Percentiles rank a stretch among this genome's conserved stretches.
Conservation (phyloP, 2,329 filamentous ascomycete genomes). For the Pseudocercospora cruenta region DNA sequence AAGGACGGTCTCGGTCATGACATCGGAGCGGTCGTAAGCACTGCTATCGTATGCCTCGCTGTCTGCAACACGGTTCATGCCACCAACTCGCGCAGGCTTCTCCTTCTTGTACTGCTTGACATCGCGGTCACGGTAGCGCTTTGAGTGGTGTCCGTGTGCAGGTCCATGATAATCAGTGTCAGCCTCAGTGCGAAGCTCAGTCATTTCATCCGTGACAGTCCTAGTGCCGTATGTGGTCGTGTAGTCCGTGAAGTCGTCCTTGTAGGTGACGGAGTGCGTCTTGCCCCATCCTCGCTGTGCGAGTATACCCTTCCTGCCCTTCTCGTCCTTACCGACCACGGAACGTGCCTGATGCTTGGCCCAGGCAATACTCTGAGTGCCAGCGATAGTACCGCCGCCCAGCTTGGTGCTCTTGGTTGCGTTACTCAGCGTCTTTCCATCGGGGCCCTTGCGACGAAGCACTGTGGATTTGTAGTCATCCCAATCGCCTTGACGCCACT, state of each 20-base stretch:
- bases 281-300: conserved; percentile 46
- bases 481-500: conserved; percentile 86
- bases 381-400: conserved; percentile 76
- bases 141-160: conserved; percentile 42
- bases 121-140: conserved; percentile 62
- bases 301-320: conserved; percentile 43
- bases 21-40: conserved; percentile 65
- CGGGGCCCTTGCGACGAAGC: conserved; percentile 81
- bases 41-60: conserved; percentile 80
- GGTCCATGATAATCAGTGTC: conserved; percentile 27
- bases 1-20: conserved; percentile 49
- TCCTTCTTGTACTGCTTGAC: conserved; percentile 85
- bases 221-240: conserved; percentile 28
- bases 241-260: conserved; percentile 47
- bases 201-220: conserved; percentile 38
- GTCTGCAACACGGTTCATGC: conserved; percentile 81
- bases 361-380: conserved; percentile 62
- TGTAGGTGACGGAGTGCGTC: conserved; percentile 48
- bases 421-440: conserved; percentile 81
- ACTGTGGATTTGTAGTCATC: conserved; percentile 98
- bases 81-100: conserved; percentile 82
- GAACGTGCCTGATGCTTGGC: conserved; percentile 40
- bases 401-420: conserved; percentile 81
- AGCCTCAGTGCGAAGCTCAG: conserved; percentile 33
- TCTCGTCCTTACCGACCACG: conserved; percentile 52